Percentiles rank a stretch among this genome's conserved stretches.
Evolutionary conservation across 73 alveolate species (phyloP).

Genomic region (Durusdinium trenchii): DNA sequence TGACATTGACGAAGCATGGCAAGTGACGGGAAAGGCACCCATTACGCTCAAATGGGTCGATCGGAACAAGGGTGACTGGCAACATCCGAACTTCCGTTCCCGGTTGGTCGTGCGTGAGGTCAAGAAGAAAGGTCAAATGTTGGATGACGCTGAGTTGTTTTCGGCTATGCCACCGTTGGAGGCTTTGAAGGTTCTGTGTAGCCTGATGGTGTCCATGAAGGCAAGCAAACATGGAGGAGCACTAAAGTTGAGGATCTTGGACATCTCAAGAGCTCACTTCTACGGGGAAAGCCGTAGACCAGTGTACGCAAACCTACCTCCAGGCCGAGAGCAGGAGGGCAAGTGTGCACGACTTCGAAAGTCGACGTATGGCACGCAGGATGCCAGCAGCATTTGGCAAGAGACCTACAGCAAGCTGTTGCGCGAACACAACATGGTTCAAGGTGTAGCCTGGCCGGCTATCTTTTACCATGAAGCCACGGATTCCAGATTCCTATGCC

Average conservation of each 20-base stretch:
- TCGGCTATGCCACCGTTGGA: slow-evolving; percentile 61
- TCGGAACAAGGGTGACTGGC: slow-evolving; percentile 12
- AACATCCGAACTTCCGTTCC: neutral
- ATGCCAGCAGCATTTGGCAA: slow-evolving; percentile 16
- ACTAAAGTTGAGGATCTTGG: neutral
- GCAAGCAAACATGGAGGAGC: neutral
- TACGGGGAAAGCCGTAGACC: neutral
- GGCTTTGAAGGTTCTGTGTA: slow-evolving; percentile 23
- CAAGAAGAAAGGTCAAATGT: neutral
- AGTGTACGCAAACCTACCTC: neutral
- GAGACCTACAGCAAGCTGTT: neutral
- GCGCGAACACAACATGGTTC: neutral
- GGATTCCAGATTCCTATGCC: slow-evolving; percentile 9
- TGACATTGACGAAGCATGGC: neutral
- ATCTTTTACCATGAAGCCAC: neutral
- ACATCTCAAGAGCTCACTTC: slow-evolving; percentile 55
- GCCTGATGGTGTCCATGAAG: neutral
- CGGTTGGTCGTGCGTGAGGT: slow-evolving; percentile 44
- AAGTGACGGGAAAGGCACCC: neutral
- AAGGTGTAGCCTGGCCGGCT: neutral
- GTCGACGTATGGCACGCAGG: slow-evolving; percentile 50
- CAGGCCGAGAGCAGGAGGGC: neutral
- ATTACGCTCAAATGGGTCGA: slow-evolving; percentile 37
- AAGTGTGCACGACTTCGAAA: neutral
- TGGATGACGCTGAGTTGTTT: neutral